phyloP scores from a whole-genome alignment of 2,329 filamentous ascomycete genomes.

The Incumbomyces delicatus region DNA sequence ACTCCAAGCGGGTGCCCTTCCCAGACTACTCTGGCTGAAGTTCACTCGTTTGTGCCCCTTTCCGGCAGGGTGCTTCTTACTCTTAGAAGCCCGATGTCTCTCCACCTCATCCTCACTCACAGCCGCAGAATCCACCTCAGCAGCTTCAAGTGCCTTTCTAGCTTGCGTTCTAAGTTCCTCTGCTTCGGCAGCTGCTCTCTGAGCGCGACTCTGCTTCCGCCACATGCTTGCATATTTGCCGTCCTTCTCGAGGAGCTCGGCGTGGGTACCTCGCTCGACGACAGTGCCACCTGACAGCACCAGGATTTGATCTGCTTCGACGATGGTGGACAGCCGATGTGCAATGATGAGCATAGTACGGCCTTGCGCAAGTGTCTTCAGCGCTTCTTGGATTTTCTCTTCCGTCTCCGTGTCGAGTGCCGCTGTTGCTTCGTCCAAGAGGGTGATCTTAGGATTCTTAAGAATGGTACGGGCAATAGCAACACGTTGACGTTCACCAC shows the following conservation, averaged over 20 bases:
- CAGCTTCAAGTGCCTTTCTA: constrained; percentile 29
- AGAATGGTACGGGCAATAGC: constrained; percentile 88
- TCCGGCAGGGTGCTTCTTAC: neutral
- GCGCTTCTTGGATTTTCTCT: constrained; percentile 80
- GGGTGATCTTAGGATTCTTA: constrained; percentile 83
- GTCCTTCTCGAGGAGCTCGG: constrained; percentile 56
- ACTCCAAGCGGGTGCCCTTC: constrained; percentile 7
- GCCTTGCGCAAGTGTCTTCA: constrained; percentile 70
- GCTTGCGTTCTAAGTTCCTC: constrained; percentile 36
- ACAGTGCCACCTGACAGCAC: constrained; percentile 70
- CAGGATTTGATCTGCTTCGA: constrained; percentile 73
- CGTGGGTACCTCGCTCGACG: constrained; percentile 67
- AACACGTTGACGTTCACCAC: constrained; percentile 87
- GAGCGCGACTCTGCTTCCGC: constrained; percentile 75
- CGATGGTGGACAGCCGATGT: constrained; percentile 76
- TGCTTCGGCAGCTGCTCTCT: constrained; percentile 57
- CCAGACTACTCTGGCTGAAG: constrained; percentile 18
- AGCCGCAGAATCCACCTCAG: constrained; percentile 37
- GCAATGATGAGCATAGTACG: constrained; percentile 94
- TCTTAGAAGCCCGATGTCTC: constrained; percentile 10
- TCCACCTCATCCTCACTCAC: constrained; percentile 38
- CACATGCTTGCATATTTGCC: constrained; percentile 79
- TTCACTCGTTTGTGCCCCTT: constrained; percentile 20
- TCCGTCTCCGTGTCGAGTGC: constrained; percentile 87
- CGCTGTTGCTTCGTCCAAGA: constrained; percentile 87